A percentile compares a stretch with the other conserved stretches of the same genome.
These are phyloP conservation scores for Raddia guianensis DNA, from an alignment of 176 grass and related monocot genomes.

Conservation along the genomic window DNA sequence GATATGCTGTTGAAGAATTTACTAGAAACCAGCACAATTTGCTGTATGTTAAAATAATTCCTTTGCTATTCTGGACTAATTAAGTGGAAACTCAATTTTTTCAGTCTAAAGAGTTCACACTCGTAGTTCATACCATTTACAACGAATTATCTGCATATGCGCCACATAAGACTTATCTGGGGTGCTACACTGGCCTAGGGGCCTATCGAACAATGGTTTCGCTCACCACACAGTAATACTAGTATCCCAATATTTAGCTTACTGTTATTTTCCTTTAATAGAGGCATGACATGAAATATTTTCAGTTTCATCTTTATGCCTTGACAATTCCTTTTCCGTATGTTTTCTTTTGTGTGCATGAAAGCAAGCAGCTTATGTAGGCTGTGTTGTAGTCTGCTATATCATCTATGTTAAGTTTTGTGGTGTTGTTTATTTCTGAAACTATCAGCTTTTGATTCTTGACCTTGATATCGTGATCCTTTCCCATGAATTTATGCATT, in stretches of 20 bases:
- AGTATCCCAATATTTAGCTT: background rate
- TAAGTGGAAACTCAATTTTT: slow-evolving; percentile 12
- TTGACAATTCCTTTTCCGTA: background rate
- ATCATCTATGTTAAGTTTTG: slow-evolving; percentile 28
- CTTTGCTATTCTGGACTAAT: slow-evolving; percentile 10
- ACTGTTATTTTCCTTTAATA: background rate
- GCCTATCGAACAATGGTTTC: background rate
- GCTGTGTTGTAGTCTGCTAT: background rate
- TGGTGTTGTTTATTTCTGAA: background rate
- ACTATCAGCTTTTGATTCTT: slow-evolving; percentile 18
- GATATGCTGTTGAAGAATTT: too few relatives aligned
- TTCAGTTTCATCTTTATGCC: background rate
- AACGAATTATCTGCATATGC: slow-evolving; percentile 14
- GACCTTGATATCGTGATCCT: background rate
- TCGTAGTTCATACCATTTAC: slow-evolving; percentile 1
- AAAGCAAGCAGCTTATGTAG: background rate
- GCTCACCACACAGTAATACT: background rate
- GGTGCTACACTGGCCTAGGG: background rate
- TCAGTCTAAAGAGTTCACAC: background rate
- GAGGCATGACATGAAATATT: background rate
- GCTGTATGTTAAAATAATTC: slow-evolving; percentile 23
- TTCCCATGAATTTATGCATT: slow-evolving; percentile 21
- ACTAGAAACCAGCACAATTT: slow-evolving; percentile 10
- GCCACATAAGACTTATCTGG: background rate
- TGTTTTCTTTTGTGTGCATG: slow-evolving; percentile 6